Evolutionary conservation across 495 filamentous ascomycete species (phyloP).

Genomic region (Aspergillus wentii): DNA sequence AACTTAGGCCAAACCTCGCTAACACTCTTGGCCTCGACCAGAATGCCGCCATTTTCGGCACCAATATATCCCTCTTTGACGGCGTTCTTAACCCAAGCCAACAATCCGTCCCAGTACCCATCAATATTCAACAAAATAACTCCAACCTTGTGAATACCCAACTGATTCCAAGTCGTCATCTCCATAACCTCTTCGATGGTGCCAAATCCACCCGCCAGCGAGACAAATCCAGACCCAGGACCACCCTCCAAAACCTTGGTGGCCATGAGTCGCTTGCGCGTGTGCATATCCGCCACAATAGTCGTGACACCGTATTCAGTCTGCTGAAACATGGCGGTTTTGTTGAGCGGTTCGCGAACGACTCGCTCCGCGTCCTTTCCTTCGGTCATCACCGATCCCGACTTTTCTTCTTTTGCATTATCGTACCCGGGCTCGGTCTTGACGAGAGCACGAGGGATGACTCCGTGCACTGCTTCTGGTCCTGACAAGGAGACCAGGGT

Average conservation of each 20-base stretch:
- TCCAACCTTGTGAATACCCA: slow-evolving; percentile 83
- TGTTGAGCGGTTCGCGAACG: slow-evolving; percentile 18
- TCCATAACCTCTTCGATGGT: slow-evolving; percentile 97
- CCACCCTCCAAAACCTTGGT: slow-evolving; percentile 75
- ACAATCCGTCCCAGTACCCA: slow-evolving; percentile 85
- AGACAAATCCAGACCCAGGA: slow-evolving; percentile 81
- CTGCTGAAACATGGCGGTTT: slow-evolving; percentile 53
- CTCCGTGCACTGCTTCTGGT: slow-evolving; percentile 79
- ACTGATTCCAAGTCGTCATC: slow-evolving; percentile 94
- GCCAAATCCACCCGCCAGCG: slow-evolving; percentile 85
- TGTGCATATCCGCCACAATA: slow-evolving; percentile 91
- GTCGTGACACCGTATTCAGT: slow-evolving; percentile 75
- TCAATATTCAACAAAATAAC: slow-evolving; percentile 81
- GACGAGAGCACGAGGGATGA: slow-evolving; percentile 85
- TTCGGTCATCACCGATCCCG: slow-evolving; percentile 1
- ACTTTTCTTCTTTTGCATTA: slow-evolving; percentile 17
- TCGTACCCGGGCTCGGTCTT: slow-evolving; percentile 65
- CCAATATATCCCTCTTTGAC: slow-evolving; percentile 74
- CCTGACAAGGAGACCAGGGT: slow-evolving; percentile 85
- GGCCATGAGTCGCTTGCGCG: slow-evolving; percentile 89
- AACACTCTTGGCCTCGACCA: slow-evolving; percentile 67
- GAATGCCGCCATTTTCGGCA: slow-evolving; percentile 60
- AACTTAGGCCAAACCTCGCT: slow-evolving; percentile 68
- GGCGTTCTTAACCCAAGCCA: slow-evolving; percentile 75
- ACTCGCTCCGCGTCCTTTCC: slow-evolving; percentile 39